Percentiles rank a stretch among this genome's conserved stretches.
These are phyloP conservation scores for Mycena rosella DNA, from an alignment of 768 basidiomycete genomes.

Conservation along the genomic window DNA sequence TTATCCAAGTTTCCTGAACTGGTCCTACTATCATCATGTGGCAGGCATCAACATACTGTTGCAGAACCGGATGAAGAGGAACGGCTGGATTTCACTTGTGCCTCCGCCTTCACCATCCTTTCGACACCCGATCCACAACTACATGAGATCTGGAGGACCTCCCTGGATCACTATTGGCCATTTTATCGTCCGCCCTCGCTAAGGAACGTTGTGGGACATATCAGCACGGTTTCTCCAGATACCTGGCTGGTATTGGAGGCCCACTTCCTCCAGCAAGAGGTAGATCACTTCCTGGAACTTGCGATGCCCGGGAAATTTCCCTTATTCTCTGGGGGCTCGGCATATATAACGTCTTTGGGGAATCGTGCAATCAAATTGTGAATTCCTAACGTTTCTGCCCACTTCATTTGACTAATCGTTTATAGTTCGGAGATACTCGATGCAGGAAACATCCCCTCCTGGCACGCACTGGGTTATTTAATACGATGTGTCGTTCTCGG, in stretches of 20 bases:
- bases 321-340: constrained; percentile 14
- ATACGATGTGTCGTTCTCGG: constrained; percentile 23
- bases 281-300: neutral
- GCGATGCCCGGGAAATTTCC: constrained; percentile 6
- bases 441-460: constrained; percentile 5
- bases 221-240: constrained; percentile 2
- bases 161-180: constrained; percentile 22
- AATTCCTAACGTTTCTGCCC: too few species aligned
- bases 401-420: too few species aligned
- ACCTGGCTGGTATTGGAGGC: constrained; percentile 21
- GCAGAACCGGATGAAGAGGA: too few species aligned
- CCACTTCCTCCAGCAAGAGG: constrained; percentile 28
- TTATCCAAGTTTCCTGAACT: constrained; percentile 20
- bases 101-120: neutral
- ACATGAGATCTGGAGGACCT: constrained; percentile 8
- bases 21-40: constrained; percentile 19
- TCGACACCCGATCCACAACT: neutral
- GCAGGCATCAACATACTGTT: neutral
- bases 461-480: constrained; percentile 21
- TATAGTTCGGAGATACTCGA: constrained; percentile 3
- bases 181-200: constrained; percentile 5
- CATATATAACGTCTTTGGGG: too few species aligned
- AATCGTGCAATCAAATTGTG: too few species aligned
- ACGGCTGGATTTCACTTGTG: neutral
- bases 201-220: constrained; percentile 5